phyloP scores from a whole-genome alignment of 2,329 filamentous ascomycete genomes.

The Penicillium verrucosum region DNA sequence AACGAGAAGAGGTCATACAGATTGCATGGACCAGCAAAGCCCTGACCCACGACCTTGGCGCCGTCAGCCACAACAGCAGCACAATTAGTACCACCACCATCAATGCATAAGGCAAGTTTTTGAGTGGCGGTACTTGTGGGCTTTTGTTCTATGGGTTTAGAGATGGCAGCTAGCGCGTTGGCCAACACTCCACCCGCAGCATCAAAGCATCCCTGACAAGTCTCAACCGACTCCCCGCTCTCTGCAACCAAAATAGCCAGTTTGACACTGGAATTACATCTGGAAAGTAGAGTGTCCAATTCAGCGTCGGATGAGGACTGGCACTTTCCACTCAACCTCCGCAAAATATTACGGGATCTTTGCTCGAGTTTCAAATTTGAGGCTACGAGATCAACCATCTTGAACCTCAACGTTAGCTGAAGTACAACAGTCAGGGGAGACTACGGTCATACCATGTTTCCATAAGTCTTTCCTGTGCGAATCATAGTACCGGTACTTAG shows the following conservation, averaged over 20 bases:
- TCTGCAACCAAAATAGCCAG: conserved; percentile 32
- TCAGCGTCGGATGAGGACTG: conserved; percentile 20
- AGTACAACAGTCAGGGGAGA: neutral
- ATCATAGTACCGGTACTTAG: conserved; percentile 46
- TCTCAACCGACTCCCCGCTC: conserved; percentile 22
- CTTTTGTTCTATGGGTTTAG: neutral
- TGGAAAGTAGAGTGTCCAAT: conserved; percentile 28
- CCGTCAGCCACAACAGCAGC: conserved; percentile 36
- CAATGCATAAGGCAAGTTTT: conserved; percentile 37
- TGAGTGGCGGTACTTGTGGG: neutral
- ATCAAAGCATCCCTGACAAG: conserved; percentile 23
- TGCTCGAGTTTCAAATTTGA: conserved; percentile 41
- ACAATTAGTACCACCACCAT: conserved; percentile 46
- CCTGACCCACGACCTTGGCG: conserved; percentile 25
- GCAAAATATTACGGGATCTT: conserved; percentile 35
- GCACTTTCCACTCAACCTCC: conserved; percentile 22
- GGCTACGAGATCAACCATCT: conserved; percentile 40
- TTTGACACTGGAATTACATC: conserved; percentile 35
- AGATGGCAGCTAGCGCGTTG: conserved; percentile 15
- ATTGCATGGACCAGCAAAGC: conserved; percentile 41
- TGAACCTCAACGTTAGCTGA: neutral
- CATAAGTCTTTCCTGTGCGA: conserved; percentile 42
- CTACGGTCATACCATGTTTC: conserved; percentile 37
- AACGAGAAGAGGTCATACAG: conserved; percentile 28
- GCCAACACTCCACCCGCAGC: conserved; percentile 26